Conservation (phyloP, 441 rosid genomes). For the Sinapis alba region DNA sequence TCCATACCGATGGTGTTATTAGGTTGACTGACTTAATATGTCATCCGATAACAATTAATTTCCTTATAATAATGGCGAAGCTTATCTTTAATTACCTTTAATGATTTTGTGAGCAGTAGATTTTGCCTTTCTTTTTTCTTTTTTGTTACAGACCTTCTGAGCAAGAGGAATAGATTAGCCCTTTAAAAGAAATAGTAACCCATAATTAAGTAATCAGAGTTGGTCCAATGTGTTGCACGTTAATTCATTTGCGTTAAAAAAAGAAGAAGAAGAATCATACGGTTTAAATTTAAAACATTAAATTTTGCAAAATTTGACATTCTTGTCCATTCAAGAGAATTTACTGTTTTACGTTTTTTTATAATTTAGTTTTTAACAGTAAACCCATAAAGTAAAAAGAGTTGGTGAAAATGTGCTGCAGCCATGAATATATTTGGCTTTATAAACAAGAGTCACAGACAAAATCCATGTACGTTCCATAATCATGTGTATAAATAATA, state of each 20-base stretch:
- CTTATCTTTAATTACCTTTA: constrained; percentile 10
- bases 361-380: not conserved
- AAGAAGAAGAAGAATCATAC: not conserved
- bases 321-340: not conserved
- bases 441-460: not conserved
- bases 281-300: not conserved
- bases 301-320: not conserved
- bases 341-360: not conserved
- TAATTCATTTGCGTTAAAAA: not conserved
- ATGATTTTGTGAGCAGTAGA: not conserved
- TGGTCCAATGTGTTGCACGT: constrained; percentile 16
- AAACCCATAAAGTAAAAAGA: not conserved
- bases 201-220: not conserved
- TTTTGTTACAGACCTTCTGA: constrained; percentile 11
- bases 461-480: not conserved
- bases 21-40: constrained; percentile 4
- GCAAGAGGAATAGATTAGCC: constrained; percentile 3
- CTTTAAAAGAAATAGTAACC: not conserved
- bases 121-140: constrained; percentile 15
- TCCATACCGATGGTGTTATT: not conserved
- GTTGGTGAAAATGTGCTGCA: constrained; percentile 6
- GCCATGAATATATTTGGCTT: not conserved
- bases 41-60: not conserved
- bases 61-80: not conserved
- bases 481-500: not conserved